Percentiles rank a stretch among this genome's conserved stretches.
Conservation (phyloP, 2,329 filamentous ascomycete species). For the Ophiostoma novo-ulmi region DNA sequence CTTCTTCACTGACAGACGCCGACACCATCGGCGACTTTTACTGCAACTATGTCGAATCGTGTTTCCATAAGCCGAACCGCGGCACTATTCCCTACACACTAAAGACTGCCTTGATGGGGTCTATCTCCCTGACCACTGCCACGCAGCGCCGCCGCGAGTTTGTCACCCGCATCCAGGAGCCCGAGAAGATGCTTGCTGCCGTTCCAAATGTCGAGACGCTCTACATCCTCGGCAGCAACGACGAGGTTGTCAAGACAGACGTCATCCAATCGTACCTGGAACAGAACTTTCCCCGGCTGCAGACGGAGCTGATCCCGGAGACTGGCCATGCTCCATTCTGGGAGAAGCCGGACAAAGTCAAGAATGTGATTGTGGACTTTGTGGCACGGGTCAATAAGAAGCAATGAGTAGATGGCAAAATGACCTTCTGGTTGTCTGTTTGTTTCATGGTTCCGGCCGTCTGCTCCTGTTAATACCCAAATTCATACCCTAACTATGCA, state of each 20-base stretch:
- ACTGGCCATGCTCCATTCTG: slow-evolving; percentile 22
- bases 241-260: slow-evolving; percentile 13
- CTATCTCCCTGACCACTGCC: slow-evolving; percentile 5
- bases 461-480: not conserved
- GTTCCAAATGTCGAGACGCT: slow-evolving; percentile 1
- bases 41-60: slow-evolving; percentile 14
- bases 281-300: slow-evolving; percentile 10
- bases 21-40: not conserved
- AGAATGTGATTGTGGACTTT: slow-evolving; percentile 17
- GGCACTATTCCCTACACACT: slow-evolving; percentile 19
- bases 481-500: not conserved
- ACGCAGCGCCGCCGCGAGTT: not conserved
- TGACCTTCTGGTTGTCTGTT: not conserved
- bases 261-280: not conserved
- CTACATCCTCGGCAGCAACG: slow-evolving; percentile 19
- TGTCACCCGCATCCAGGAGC: slow-evolving; percentile 15
- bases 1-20: not conserved
- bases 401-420: not conserved
- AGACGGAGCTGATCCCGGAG: slow-evolving; percentile 13
- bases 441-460: not conserved
- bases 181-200: slow-evolving; percentile 7
- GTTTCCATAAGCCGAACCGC: slow-evolving; percentile 21
- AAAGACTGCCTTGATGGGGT: slow-evolving; percentile 14
- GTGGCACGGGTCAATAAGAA: slow-evolving; percentile 12
- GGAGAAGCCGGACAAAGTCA: slow-evolving; percentile 20